Percentiles rank a stretch among this genome's conserved stretches.
These are phyloP conservation scores for Persicaria tinctoria DNA, from an alignment of 148 eudicot genomes.

Conservation along the genomic window DNA sequence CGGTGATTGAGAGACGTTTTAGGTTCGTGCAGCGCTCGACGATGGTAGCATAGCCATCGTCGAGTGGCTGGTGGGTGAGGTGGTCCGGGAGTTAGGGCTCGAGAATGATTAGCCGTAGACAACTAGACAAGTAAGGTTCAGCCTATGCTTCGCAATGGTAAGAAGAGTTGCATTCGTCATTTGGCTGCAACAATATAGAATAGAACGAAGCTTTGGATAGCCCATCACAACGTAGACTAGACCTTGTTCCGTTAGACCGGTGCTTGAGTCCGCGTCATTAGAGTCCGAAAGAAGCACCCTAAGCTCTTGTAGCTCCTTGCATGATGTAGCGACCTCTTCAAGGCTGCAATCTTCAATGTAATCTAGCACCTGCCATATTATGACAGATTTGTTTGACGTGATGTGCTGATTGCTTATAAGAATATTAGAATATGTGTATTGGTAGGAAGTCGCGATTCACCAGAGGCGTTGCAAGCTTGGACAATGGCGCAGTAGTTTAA, in stretches of 20 bases:
- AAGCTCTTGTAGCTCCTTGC: conserved; percentile 75
- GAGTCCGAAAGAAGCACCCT: conserved; percentile 92
- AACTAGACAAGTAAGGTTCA: conserved; percentile 57
- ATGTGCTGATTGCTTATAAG: too few species aligned
- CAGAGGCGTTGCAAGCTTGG: conserved; percentile 40
- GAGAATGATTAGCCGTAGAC: conserved; percentile 80
- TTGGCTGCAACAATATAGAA: conserved; percentile 84
- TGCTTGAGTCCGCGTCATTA: conserved; percentile 48
- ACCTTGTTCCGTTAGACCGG: conserved; percentile 58
- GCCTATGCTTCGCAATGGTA: conserved; percentile 66
- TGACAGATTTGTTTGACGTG: too few species aligned
- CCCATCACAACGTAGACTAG: conserved; percentile 76
- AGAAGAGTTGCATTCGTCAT: conserved; percentile 76
- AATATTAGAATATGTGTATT: too few species aligned
- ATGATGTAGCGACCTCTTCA: conserved; percentile 54
- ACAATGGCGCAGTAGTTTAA: conserved; percentile 37
- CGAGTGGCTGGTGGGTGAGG: conserved; percentile 68
- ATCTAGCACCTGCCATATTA: conserved; percentile 56
- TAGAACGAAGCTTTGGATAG: conserved; percentile 81
- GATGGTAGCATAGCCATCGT: conserved; percentile 85
- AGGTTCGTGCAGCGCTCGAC: conserved; percentile 66
- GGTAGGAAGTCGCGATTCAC: conserved; percentile 18
- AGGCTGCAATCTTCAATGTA: conserved; percentile 85
- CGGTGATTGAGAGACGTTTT: conserved; percentile 70
- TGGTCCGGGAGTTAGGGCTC: conserved; percentile 78